Evolutionary conservation across 176 grass and related monocot genomes (phyloP).

Genomic region (Avena atlantica): DNA sequence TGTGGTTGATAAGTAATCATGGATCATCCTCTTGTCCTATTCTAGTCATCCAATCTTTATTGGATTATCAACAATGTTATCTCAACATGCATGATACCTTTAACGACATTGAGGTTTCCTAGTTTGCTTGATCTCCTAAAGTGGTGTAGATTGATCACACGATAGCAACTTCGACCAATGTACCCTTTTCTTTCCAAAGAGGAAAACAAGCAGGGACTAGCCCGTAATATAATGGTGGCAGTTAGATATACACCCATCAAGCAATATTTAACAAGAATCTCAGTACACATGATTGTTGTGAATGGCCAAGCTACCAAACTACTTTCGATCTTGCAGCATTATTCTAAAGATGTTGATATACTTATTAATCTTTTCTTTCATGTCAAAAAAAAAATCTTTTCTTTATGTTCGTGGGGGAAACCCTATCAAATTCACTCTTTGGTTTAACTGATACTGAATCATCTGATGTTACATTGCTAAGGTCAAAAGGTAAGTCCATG

Average conservation of each 20-base stretch:
- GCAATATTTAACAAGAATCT: neutral
- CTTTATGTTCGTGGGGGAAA: neutral
- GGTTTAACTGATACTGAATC: neutral
- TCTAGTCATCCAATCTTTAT: neutral
- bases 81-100: neutral
- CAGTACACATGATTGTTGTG: slow-evolving; percentile 15
- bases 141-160: neutral
- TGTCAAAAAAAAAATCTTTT: no score
- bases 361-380: neutral
- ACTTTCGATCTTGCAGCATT: slow-evolving; percentile 26
- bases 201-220: slow-evolving; percentile 28
- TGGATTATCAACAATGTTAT: slow-evolving; percentile 31
- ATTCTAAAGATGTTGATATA: neutral
- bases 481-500: neutral
- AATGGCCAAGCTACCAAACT: slow-evolving; percentile 17
- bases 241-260: slow-evolving; percentile 7
- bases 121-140: neutral
- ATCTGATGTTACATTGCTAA: neutral
- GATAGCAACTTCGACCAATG: slow-evolving; percentile 27
- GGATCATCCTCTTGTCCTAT: neutral
- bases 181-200: slow-evolving; percentile 19
- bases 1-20: neutral
- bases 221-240: neutral
- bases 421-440: neutral
- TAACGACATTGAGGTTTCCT: neutral